Conservation (phyloP, 768 basidiomycete species). For the Termitomyces eurrhizus region DNA sequence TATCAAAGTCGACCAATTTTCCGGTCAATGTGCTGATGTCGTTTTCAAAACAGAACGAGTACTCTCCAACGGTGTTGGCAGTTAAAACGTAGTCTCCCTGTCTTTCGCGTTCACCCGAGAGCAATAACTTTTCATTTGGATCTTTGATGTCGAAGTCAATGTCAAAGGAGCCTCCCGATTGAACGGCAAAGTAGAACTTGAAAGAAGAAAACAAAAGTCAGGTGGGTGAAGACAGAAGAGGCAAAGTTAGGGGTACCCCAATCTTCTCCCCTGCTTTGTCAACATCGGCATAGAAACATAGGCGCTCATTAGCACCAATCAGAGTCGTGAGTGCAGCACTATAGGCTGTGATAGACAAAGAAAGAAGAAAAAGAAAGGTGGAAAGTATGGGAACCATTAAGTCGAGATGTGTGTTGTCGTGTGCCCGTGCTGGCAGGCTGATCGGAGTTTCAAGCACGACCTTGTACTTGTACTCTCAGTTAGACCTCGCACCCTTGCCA, state of each 20-base stretch:
- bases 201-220: conserved; percentile 17
- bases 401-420: neutral
- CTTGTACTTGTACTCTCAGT: neutral
- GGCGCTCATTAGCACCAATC: conserved; percentile 71
- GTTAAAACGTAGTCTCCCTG: conserved; percentile 98
- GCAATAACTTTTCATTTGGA: conserved; percentile 81
- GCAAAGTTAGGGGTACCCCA: conserved; percentile 48
- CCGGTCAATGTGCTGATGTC: conserved; percentile 93
- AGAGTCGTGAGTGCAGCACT: conserved; percentile 78
- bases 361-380: conserved; percentile 31
- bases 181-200: conserved; percentile 99
- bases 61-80: conserved; percentile 87
- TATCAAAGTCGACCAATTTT: conserved; percentile 93
- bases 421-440: conserved; percentile 12
- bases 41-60: conserved; percentile 97
- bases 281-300: conserved; percentile 95
- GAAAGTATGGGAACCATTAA: conserved; percentile 9
- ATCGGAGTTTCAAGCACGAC: conserved; percentile 14
- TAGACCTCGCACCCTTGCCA: neutral
- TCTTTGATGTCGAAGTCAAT: conserved; percentile 93
- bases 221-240: neutral
- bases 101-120: conserved; percentile 85
- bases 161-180: conserved; percentile 96
- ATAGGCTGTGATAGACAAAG: conserved; percentile 31
- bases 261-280: conserved; percentile 95